These are phyloP conservation scores for Penicillium sp. DNA, from an alignment of 2,329 filamentous ascomycete genomes.

Conservation along the genomic window DNA sequence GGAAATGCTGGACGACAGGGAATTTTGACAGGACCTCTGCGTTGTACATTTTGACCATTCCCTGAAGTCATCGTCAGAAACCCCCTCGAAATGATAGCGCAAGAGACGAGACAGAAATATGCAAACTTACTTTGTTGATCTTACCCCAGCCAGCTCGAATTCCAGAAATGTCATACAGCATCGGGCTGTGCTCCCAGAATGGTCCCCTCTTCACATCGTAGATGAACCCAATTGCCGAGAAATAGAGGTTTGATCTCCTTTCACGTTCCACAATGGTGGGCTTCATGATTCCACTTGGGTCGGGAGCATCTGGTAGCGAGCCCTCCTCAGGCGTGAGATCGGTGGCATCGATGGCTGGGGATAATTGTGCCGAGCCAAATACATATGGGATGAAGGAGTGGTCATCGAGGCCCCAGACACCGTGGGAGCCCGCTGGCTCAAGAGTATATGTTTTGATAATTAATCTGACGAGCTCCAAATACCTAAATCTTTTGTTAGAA, in stretches of 20 bases:
- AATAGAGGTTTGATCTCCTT: constrained; percentile 80
- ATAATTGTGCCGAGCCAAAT: constrained; percentile 89
- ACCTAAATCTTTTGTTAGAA: constrained; percentile 56
- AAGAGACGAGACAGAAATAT: constrained; percentile 5
- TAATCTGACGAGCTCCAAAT: constrained; percentile 77
- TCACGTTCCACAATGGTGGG: constrained; percentile 68
- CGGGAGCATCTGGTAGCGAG: constrained; percentile 73
- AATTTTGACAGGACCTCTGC: constrained; percentile 96
- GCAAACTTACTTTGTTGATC: constrained; percentile 75
- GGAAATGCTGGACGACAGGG: constrained; percentile 96
- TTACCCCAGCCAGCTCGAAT: constrained; percentile 95
- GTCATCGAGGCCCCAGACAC: constrained; percentile 98
- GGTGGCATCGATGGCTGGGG: constrained; percentile 70
- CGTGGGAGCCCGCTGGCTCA: constrained; percentile 93
- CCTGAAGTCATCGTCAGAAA: constrained; percentile 54
- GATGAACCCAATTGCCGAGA: constrained; percentile 94
- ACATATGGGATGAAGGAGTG: constrained; percentile 95
- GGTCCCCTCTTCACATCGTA: constrained; percentile 95
- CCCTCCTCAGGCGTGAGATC: constrained; percentile 77
- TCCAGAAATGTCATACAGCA: constrained; percentile 91
- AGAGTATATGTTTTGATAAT: constrained; percentile 91
- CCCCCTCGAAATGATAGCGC: background rate
- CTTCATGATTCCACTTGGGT: constrained; percentile 73
- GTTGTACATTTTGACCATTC: constrained; percentile 99
- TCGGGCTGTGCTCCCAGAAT: constrained; percentile 96